These are phyloP conservation scores for Nakaseomyces glabratus DNA, from an alignment of 1,139 yeast species.

Conservation along the genomic window DNA sequence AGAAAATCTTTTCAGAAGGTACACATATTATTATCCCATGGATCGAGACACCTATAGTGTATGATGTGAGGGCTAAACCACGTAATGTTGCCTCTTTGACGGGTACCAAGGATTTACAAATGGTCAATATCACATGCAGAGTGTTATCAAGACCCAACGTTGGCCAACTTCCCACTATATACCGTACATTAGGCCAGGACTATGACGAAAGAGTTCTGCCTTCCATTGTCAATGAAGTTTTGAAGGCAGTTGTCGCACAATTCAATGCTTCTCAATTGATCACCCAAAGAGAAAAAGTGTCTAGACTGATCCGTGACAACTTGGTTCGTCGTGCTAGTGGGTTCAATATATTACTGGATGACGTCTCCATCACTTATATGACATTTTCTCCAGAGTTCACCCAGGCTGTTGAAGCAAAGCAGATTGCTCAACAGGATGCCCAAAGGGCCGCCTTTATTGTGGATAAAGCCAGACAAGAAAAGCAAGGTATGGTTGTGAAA, in stretches of 20 bases:
- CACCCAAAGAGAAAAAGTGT: constrained; percentile 95
- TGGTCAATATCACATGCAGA: constrained; percentile 98
- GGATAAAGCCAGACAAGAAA: constrained; percentile 95
- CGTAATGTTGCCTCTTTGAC: constrained; percentile 95
- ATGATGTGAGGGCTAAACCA: constrained; percentile 95
- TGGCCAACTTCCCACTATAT: constrained; percentile 67
- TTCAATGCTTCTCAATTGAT: constrained; percentile 96
- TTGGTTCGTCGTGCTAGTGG: constrained; percentile 85
- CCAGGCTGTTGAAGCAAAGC: constrained; percentile 96
- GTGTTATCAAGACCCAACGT: constrained; percentile 87
- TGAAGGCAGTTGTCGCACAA: constrained; percentile 95
- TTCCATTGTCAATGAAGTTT: constrained; percentile 91
- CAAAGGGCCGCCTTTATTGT: constrained; percentile 96
- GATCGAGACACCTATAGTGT: constrained; percentile 86
- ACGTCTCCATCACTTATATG: constrained; percentile 92
- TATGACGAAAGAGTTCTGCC: constrained; percentile 96
- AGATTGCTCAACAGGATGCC: constrained; percentile 98
- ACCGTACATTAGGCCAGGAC: constrained; percentile 85
- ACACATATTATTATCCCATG: constrained; percentile 92
- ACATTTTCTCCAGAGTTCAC: constrained; percentile 97
- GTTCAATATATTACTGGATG: constrained; percentile 82
- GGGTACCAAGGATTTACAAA: constrained; percentile 96
- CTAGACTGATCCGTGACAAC: constrained; percentile 82
- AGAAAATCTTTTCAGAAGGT: constrained; percentile 85
- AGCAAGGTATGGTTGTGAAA: constrained; percentile 90